Evolutionary conservation across 2,329 filamentous ascomycete species (phyloP).

Genomic region (Aspergillus brunneoviolaceus): DNA sequence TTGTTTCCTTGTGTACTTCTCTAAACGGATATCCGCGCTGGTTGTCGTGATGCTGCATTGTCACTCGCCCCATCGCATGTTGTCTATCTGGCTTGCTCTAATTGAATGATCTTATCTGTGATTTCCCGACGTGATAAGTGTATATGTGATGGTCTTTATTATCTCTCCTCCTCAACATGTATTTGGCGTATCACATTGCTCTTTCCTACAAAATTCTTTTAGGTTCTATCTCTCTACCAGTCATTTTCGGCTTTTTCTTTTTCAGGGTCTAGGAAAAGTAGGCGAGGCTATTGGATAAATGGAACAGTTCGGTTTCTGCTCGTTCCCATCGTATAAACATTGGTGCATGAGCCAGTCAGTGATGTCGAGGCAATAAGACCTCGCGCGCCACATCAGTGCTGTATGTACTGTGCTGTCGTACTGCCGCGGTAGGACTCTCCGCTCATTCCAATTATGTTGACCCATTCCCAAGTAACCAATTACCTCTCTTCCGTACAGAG

Average conservation of each 20-base stretch:
- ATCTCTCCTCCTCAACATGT: background rate
- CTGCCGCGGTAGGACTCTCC: too few species aligned
- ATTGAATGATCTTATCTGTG: background rate
- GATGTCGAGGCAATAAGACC: too few species aligned
- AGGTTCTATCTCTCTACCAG: background rate
- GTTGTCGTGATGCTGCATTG: background rate
- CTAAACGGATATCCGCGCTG: conserved; percentile 7
- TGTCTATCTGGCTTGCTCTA: conserved; percentile 5
- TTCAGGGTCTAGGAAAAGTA: background rate
- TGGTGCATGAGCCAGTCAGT: too few species aligned
- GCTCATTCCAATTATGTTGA: too few species aligned
- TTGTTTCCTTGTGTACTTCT: conserved; percentile 12
- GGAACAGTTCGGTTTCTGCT: conserved; percentile 27
- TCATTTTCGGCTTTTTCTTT: background rate
- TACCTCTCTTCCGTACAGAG: too few species aligned
- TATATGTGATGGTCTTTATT: background rate
- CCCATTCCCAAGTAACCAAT: too few species aligned
- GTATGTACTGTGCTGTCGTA: too few species aligned
- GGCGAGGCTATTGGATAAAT: background rate
- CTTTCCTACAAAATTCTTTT: background rate
- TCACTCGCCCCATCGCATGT: background rate
- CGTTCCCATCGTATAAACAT: too few species aligned
- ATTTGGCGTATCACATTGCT: background rate
- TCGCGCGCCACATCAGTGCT: too few species aligned
- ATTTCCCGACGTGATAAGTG: background rate